phyloP scores from a whole-genome alignment of 192 early-diverging fungal genomes.

The Coemansia sp. region DNA sequence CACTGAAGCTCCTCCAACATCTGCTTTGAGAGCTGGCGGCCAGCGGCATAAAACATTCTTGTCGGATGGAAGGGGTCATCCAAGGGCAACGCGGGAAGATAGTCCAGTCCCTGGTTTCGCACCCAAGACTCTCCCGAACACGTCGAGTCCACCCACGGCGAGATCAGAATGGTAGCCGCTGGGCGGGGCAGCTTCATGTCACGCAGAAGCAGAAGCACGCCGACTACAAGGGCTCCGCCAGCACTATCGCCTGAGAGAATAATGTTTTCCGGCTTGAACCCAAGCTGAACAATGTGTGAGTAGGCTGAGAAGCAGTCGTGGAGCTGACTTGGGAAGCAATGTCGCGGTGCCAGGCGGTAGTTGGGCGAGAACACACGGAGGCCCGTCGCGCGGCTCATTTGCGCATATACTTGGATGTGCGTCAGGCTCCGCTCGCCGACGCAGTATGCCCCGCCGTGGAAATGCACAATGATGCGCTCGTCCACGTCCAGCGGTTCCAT shows the following conservation, averaged over 20 bases:
- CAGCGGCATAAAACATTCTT: constrained; percentile 41
- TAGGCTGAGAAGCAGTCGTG: constrained; percentile 80
- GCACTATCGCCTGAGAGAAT: constrained; percentile 48
- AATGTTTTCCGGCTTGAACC: constrained; percentile 42
- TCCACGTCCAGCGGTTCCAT: constrained; percentile 13
- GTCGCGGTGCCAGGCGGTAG: constrained; percentile 38
- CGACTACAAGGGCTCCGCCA: constrained; percentile 34
- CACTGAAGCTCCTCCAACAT: constrained; percentile 36
- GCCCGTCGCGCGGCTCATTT: constrained; percentile 21
- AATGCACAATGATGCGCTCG: constrained; percentile 34
- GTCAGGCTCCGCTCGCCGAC: constrained; percentile 48
- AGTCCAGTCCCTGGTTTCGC: constrained; percentile 24
- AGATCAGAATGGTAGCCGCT: constrained; percentile 15
- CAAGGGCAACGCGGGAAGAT: constrained; percentile 22
- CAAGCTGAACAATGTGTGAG: constrained; percentile 55
- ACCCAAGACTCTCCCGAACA: constrained; percentile 39
- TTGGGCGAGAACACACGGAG: constrained; percentile 44
- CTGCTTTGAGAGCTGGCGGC: constrained; percentile 11
- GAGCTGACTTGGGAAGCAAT: constrained; percentile 59
- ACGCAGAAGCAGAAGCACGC: constrained; percentile 20
- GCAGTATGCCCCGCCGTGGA: constrained; percentile 52
- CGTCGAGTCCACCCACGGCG: constrained; percentile 48
- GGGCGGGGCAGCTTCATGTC: constrained; percentile 25
- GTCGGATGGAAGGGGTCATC: constrained; percentile 43
- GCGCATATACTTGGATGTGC: constrained; percentile 37